Evolutionary conservation across 2,329 filamentous ascomycete species (phyloP), one percentile per base, ranked within the genome.

Genomic region (Echinosphaeria canescens): DNA sequence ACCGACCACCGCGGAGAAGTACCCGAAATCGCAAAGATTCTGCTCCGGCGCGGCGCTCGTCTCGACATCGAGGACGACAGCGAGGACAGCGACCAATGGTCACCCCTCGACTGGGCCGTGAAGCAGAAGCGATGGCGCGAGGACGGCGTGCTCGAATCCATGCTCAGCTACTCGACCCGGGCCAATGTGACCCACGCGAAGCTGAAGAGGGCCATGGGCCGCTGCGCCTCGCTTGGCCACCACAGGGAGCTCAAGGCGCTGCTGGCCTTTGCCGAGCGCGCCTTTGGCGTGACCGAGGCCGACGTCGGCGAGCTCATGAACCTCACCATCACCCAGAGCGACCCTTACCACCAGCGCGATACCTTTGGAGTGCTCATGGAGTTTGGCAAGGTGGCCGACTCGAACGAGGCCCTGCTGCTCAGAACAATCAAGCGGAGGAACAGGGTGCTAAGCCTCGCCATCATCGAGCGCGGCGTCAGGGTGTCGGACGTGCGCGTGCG

Each of bases 51-150:
- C 9, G 35, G 35, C 2, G 35, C 35, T 4, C 32, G 35, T 19
- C 31, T 37, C 29, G 35, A 37, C 26, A 18, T 37, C 7, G 35
- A 36, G 17, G 34, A 37, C 16, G 34, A 34, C 7, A 14, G 13
- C 8, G 13, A 7, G 5, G 31, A 31, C 9, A 31, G 28, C 20
- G 13, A 29, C 27, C n/a, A n/a, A n/a, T n/a, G n/a, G n/a, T 31
- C 32, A 13, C 34, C 35, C 2, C 30, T 37, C 5, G 34, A 36
- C 14, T 33, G 34, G 23, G 35, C 34, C 3, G 30, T 36, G 10
- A 37, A 34, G 29, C 34, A 36, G 11, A 23, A 31, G 11, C 25
- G 32, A 6, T 37, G 35, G 35, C 26, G 31, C n/a, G 34, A 37
- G 8, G 33, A 32, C n/a, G 33, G 33, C 7, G 30, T 37, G 12